Conservation (phyloP, 495 filamentous ascomycete species). For the Podospora pseudopauciseta region DNA sequence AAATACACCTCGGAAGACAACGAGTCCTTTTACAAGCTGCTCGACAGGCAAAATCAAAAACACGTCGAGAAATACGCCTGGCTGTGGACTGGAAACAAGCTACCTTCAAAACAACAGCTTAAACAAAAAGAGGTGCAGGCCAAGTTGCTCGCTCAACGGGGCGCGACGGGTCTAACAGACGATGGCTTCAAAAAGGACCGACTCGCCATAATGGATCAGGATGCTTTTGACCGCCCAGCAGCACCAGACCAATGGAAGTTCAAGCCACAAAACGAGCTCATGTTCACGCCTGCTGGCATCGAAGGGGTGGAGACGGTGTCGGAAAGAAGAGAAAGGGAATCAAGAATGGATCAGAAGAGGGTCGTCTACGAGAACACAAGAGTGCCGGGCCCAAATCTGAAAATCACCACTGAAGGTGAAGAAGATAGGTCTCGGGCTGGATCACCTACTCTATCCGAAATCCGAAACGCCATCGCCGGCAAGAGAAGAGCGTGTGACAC, state of each 20-base stretch:
- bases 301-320: conserved; percentile 67
- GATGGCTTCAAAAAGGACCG: conserved; percentile 52
- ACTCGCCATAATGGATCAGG: conserved; percentile 56
- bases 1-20: conserved; percentile 97
- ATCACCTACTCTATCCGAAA: conserved; percentile 79
- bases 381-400: conserved; percentile 46
- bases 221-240: conserved; percentile 62
- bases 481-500: conserved; percentile 59
- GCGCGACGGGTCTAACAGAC: conserved; percentile 34
- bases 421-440: conserved; percentile 47
- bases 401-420: conserved; percentile 19
- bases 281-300: conserved; percentile 76
- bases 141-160: conserved; percentile 52
- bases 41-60: conserved; percentile 89
- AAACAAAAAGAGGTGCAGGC: conserved; percentile 68
- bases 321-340: conserved; percentile 64
- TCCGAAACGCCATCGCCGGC: conserved; percentile 83
- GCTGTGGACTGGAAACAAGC: conserved; percentile 84
- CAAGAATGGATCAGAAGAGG: conserved; percentile 69
- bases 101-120: conserved; percentile 80
- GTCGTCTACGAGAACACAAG: conserved; percentile 83
- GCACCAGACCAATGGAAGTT: conserved; percentile 73
- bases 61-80: conserved; percentile 77
- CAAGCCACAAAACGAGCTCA: conserved; percentile 74
- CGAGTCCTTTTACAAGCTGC: conserved; percentile 85